Percentiles rank a stretch among this genome's conserved stretches.
Conservation (phyloP, 75 land plant species). For the Cupressus sempervirens region DNA sequence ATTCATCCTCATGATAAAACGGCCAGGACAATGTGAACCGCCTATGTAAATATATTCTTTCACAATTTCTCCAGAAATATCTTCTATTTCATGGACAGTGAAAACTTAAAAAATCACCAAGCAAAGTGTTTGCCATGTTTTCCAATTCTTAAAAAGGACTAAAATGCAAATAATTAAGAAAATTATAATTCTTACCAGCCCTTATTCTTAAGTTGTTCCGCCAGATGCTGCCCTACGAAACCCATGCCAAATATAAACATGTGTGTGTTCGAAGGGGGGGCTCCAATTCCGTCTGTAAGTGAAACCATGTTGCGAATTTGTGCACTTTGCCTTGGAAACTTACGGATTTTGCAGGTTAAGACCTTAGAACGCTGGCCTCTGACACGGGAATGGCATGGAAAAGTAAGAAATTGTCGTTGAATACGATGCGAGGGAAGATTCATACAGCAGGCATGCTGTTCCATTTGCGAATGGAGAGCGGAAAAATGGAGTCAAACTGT, state of each 20-base stretch:
- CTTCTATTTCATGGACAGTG: not conserved
- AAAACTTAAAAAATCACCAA: not conserved
- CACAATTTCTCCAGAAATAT: not conserved
- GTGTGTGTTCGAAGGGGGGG: not conserved
- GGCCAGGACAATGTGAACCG: not conserved
- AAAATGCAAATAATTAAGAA: too few species aligned
- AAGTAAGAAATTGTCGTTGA: not conserved
- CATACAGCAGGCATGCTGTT: not conserved
- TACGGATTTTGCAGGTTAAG: not conserved
- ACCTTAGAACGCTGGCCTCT: not conserved
- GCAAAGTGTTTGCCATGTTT: not conserved
- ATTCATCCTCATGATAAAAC: not conserved
- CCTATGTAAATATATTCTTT: not conserved
- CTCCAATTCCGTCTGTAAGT: not conserved
- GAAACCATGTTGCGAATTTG: not conserved
- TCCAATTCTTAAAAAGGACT: too few species aligned
- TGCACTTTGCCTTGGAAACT: not conserved
- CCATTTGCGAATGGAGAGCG: not conserved
- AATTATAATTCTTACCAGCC: conserved; percentile 1
- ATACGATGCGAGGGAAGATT: not conserved
- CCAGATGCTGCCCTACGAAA: conserved; percentile 10
- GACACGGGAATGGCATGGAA: not conserved
- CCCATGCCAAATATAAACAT: conserved; percentile 13
- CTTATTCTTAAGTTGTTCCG: not conserved
- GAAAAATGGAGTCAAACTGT: not conserved